Evolutionary conservation across 164 flowering plant species (phyloP), one percentile per base, ranked within the genome.

Genomic region (Stephania cephalantha): DNA sequence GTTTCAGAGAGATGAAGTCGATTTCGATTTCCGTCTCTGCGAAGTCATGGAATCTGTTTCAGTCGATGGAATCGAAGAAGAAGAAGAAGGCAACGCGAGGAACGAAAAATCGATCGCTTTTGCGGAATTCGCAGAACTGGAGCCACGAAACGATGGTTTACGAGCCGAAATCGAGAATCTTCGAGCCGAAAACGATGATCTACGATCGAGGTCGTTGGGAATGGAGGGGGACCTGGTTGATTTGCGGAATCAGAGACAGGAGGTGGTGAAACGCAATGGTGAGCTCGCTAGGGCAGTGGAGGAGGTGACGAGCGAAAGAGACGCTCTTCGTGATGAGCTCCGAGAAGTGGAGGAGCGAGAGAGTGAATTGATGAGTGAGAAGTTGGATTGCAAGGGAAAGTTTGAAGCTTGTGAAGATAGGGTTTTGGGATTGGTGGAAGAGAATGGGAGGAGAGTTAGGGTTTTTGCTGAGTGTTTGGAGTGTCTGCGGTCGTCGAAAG

Each of bases 101-200:
- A 72, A 70, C 30, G 46, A 61, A 2, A 10, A 69, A 5, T 53
- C 50, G 10, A 10, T 66, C 10, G 44, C 9, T 77, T 50, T 29
- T 12, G 74, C 25, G 2, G 71, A 73, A 61, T 44, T 76, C 44
- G 35, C 31, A 9, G 72, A 66, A 42, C 55, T 67, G 10, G 66
- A 50, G 69, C 6, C 72, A 66, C 70, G 67, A 76, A 81, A 79
- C 53, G 76, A 67, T 73, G 78, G 71, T 46, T 74, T 81, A 25
- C 69, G 75, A 66, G 63, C 76, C 12, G 83, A 86, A 77, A 77
- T 79, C 61, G 81, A 81, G 50, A 75, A 82, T 71, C 81, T 82
- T 46, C 83, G 78, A 6, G 11, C 15, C 15, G 78, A 82, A 8
- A 73, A 70, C 65, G 67, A 55, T 6, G 72, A 30, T 4, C 72